Conservation (phyloP, 306 rosid genomes). For the Sicyos edulis region DNA sequence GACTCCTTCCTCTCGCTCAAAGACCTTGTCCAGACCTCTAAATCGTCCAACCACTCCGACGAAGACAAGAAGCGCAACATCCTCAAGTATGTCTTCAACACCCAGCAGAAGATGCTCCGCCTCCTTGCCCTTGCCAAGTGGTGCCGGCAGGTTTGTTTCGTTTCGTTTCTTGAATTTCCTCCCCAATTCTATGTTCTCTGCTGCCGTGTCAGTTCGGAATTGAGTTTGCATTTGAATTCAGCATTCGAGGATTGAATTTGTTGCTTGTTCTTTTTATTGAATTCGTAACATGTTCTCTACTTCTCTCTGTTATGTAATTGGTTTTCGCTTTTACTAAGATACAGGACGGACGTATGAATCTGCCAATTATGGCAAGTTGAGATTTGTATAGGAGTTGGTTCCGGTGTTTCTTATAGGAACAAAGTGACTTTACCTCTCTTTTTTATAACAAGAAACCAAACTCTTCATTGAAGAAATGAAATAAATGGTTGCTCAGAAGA, state of each 20-base stretch:
- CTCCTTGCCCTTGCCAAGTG: slow-evolving; percentile 91
- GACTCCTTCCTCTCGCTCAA: slow-evolving; percentile 65
- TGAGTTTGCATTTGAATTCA: neutral
- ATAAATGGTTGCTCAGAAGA: neutral
- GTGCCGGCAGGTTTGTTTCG: slow-evolving; percentile 79
- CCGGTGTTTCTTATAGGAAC: neutral
- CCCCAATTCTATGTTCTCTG: neutral
- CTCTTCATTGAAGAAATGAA: neutral
- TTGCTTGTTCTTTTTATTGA: too few relatives aligned
- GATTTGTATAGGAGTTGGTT: too few relatives aligned
- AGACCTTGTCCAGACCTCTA: slow-evolving; percentile 71
- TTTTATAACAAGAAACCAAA: neutral
- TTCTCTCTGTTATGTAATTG: neutral
- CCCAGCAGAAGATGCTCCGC: slow-evolving; percentile 93
- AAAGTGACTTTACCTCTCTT: neutral
- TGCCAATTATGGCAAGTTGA: neutral
- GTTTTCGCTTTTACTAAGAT: neutral
- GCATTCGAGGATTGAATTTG: neutral
- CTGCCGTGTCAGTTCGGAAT: neutral
- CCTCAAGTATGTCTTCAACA: slow-evolving; percentile 83
- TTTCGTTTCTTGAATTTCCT: slow-evolving; percentile 23
- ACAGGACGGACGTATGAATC: neutral
- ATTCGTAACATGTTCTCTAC: neutral
- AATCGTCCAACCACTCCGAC: slow-evolving; percentile 61
- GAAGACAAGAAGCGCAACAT: slow-evolving; percentile 73